Evolutionary conservation across 2,329 filamentous ascomycete genomes (phyloP).

Genomic region (Aspergillus sp.): DNA sequence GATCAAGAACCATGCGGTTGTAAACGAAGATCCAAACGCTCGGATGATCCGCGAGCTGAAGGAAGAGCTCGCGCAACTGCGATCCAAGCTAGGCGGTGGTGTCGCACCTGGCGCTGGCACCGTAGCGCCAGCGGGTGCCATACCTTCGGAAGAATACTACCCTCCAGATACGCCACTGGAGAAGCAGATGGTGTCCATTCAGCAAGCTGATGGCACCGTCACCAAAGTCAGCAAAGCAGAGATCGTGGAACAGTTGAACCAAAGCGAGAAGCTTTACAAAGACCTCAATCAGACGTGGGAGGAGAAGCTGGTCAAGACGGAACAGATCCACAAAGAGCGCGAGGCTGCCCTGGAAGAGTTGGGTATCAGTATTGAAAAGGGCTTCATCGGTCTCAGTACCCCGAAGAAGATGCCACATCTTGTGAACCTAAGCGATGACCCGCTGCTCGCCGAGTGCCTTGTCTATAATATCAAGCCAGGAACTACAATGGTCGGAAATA

Average conservation of each 20-base stretch:
- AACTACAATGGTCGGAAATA: conserved; percentile 89
- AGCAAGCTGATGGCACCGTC: conserved; percentile 75
- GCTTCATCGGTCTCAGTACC: conserved; percentile 89
- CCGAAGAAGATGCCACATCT: conserved; percentile 99
- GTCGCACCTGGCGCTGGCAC: conserved; percentile 39
- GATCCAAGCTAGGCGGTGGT: conserved; percentile 76
- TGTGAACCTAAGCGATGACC: conserved; percentile 95
- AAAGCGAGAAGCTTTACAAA: conserved; percentile 92
- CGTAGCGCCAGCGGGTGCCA: conserved; percentile 45
- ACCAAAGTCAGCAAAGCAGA: conserved; percentile 98
- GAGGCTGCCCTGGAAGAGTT: conserved; percentile 93
- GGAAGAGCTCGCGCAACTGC: conserved; percentile 82
- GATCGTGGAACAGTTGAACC: conserved; percentile 92
- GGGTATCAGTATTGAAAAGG: conserved; percentile 98
- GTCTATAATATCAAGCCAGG: conserved; percentile 98
- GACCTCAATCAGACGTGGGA: conserved; percentile 99
- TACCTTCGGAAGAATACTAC: conserved; percentile 76
- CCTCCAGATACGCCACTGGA: conserved; percentile 89
- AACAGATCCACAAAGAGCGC: conserved; percentile 95
- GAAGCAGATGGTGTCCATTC: conserved; percentile 94
- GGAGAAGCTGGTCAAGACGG: conserved; percentile 89
- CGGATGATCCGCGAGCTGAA: conserved; percentile 98
- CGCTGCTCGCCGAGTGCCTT: conserved; percentile 88
- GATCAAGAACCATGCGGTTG: conserved; percentile 99
- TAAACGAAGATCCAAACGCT: conserved; percentile 98